Evolutionary conservation across 805 yeast genomes (phyloP).

Genomic region (Kodamaea neixiangensis): DNA sequence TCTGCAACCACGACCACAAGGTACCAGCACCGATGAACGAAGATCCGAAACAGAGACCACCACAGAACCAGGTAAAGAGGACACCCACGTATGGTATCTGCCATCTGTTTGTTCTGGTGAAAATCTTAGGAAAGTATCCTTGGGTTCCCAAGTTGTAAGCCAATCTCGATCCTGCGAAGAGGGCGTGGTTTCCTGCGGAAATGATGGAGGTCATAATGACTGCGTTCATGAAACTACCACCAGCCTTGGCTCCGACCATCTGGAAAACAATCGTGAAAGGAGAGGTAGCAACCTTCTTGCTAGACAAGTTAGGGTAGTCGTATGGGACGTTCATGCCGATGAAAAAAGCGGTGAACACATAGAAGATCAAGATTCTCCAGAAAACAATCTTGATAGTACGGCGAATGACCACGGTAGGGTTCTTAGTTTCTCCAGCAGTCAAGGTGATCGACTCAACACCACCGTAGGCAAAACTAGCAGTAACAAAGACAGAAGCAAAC

Average conservation of each 20-base stretch:
- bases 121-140: conserved; percentile 47
- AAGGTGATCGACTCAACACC: conserved; percentile 56
- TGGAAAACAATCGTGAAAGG: conserved; percentile 86
- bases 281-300: conserved; percentile 47
- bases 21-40: conserved; percentile 55
- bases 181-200: conserved; percentile 52
- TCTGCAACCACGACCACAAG: conserved; percentile 56
- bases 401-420: conserved; percentile 60
- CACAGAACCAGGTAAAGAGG: conserved; percentile 50
- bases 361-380: conserved; percentile 48
- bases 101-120: conserved; percentile 44
- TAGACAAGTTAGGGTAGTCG: conserved; percentile 25
- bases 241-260: conserved; percentile 58
- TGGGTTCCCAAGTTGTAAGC: conserved; percentile 57
- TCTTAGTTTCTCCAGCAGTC: conserved; percentile 58
- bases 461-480: conserved; percentile 30
- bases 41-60: conserved; percentile 62
- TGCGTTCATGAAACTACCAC: conserved; percentile 80
- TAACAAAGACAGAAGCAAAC: conserved; percentile 23
- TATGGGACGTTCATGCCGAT: conserved; percentile 41
- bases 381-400: conserved; percentile 63
- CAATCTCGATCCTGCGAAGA: conserved; percentile 68
- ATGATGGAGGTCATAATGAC: conserved; percentile 67
- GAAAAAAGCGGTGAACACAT: conserved; percentile 41
- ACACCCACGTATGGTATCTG: conserved; percentile 54